These are phyloP conservation scores for Asterophora lycoperdoides DNA, from an alignment of 768 basidiomycete species.

Conservation along the genomic window DNA sequence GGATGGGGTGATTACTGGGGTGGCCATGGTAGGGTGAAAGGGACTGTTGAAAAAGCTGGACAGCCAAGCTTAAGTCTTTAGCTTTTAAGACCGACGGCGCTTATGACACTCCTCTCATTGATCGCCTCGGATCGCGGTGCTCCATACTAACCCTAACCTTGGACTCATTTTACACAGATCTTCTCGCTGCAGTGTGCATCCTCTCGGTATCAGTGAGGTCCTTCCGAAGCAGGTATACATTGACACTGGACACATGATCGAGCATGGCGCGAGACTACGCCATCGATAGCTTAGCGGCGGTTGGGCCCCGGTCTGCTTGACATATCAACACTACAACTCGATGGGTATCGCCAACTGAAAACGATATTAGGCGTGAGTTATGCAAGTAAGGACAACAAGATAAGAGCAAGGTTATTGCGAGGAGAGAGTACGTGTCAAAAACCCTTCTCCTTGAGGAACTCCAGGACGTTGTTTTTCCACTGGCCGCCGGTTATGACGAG, in stretches of 20 bases:
- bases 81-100: neutral
- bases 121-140: slow-evolving; percentile 13
- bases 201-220: too few relatives aligned
- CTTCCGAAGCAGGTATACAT: neutral
- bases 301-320: too few relatives aligned
- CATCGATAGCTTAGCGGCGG: neutral
- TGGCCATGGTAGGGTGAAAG: slow-evolving; percentile 21
- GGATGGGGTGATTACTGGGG: slow-evolving; percentile 25
- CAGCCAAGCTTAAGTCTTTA: slow-evolving; percentile 8
- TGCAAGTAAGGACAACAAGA: slow-evolving; percentile 7
- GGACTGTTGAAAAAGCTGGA: slow-evolving; percentile 8
- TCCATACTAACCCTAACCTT: slow-evolving; percentile 27
- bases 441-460: slow-evolving; percentile 61
- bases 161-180: slow-evolving; percentile 11
- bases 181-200: too few relatives aligned
- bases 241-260: neutral
- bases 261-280: neutral
- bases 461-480: slow-evolving; percentile 56
- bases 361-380: slow-evolving; percentile 9
- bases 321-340: too few relatives aligned
- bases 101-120: slow-evolving; percentile 16
- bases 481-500: slow-evolving; percentile 58
- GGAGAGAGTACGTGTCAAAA: slow-evolving; percentile 38
- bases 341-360: too few relatives aligned
- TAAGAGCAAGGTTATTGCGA: slow-evolving; percentile 6